phyloP scores from a whole-genome alignment of 179 eudicot genomes.

The Silene coronaria region DNA sequence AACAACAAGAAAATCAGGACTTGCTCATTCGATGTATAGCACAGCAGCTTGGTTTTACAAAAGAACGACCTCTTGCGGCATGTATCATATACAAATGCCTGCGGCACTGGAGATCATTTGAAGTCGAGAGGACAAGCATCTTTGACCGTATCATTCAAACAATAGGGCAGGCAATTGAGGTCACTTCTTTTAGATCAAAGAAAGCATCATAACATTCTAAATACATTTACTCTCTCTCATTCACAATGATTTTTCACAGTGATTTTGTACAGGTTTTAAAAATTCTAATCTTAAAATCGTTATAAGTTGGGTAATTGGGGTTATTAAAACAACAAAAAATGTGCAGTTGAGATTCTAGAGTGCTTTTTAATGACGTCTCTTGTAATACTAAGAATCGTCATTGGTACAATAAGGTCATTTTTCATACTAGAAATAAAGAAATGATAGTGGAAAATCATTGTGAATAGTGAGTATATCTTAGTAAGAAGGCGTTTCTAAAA shows the following conservation, averaged over 20 bases:
- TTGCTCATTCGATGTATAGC: conserved; percentile 84
- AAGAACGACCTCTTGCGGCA: conserved; percentile 79
- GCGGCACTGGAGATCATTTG: conserved; percentile 86
- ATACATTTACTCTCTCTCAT: neutral
- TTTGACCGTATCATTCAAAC: conserved; percentile 81
- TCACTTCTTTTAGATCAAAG: conserved; percentile 22
- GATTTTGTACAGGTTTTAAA: neutral
- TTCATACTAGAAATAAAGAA: neutral
- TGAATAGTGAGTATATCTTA: neutral
- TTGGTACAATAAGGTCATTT: neutral
- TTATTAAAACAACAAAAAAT: too few species aligned
- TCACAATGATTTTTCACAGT: neutral
- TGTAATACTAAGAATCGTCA: neutral
- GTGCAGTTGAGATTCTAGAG: too few species aligned
- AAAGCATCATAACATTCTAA: conserved; percentile 5
- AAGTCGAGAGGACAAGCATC: conserved; percentile 83
- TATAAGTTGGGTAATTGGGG: too few species aligned
- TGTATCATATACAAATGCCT: conserved; percentile 92
- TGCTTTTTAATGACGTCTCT: neutral
- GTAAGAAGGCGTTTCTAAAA: conserved; percentile 22
- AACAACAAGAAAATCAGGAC: conserved; percentile 89
- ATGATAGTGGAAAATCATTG: neutral
- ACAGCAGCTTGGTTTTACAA: conserved; percentile 78
- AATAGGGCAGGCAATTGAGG: conserved; percentile 84
- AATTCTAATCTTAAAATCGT: neutral